Evolutionary conservation across 2,329 filamentous ascomycete genomes (phyloP), one percentile per base, ranked within the genome.

Genomic region (Pseudogymnoascus sp.): DNA sequence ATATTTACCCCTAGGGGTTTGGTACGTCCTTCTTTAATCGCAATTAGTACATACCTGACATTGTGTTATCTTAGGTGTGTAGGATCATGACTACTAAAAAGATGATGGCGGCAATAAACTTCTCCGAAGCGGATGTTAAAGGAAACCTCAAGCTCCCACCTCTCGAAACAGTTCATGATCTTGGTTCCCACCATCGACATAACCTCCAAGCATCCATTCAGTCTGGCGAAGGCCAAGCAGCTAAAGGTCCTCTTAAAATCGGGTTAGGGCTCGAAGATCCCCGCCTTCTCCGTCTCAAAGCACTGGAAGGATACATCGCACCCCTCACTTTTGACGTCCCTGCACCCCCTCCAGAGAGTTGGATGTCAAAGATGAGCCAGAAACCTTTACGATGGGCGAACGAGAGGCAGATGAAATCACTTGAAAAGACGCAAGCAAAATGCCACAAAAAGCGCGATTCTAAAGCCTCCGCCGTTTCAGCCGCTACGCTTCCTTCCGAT

Each of bases 251-350:
- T 18, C 38, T 28, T 18, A 62, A 67, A 23, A 12, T 38, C 8
- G 28, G 23, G 12, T 42, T 34, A 3, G 21, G 28, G 5, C 23
- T 25, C 31, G 60, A 65, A 36, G 70, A 71, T 63, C 64, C 67
- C 2, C 60, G 68, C 3, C 59, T 70, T 36, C 56, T 67, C 8
- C 62, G 69, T 12, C 56, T 70, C 14, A 31, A 62, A 5, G 68
- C 70, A 3, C 50, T 71, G 31, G 56, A 66, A 31, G 65, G 66
- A 3, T 69, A 66, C 50, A 67, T 69, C 14, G 63, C 65, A 25
- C 69, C 68, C 2, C 62, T 70, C 3, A 62, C 66, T 10, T 70
- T 70, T 44, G 65, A 70, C 23, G 63, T 69, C 6, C 62, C 68
- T 18, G 21, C 40, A 11, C 63, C 60, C 2, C 34, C 64, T 1